Percentiles rank a stretch among this genome's conserved stretches.
Evolutionary conservation across 257 asterid genomes (phyloP).

Genomic region (Haberlea rhodopensis): DNA sequence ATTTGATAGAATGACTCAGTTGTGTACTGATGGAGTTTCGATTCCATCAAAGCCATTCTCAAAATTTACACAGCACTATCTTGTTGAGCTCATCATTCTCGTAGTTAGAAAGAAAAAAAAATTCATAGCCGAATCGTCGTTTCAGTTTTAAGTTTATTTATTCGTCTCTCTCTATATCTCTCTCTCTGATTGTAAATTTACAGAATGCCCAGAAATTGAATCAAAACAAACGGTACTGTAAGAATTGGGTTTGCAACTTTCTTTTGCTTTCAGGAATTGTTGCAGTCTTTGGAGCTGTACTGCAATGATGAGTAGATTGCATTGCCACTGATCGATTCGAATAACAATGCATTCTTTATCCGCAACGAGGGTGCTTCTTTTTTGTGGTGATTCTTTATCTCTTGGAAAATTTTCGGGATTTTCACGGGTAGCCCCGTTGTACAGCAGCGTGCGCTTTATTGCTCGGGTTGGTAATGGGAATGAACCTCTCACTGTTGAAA

Average conservation of each 20-base stretch:
- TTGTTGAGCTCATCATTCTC: neutral
- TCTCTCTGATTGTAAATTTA: constrained; percentile 4
- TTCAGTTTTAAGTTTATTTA: constrained; percentile 2
- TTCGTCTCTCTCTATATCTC: neutral
- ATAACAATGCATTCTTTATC: constrained; percentile 47
- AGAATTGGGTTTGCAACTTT: constrained; percentile 15
- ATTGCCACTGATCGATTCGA: constrained; percentile 4
- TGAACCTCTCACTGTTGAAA: constrained; percentile 63
- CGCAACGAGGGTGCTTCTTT: constrained; percentile 48
- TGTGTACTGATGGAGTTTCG: constrained; percentile 2
- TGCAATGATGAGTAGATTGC: constrained; percentile 19
- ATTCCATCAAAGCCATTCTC: neutral
- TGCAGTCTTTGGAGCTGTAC: constrained; percentile 2
- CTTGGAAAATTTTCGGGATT: constrained; percentile 35
- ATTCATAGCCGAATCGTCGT: neutral
- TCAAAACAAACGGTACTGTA: constrained; percentile 4
- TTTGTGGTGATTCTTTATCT: constrained; percentile 45
- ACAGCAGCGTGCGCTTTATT: constrained; percentile 37
- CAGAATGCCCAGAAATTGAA: constrained; percentile 24
- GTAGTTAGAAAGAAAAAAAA: too few relatives aligned
- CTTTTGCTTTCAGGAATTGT: constrained; percentile 11
- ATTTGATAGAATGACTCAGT: constrained; percentile 46
- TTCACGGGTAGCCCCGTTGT: constrained; percentile 41
- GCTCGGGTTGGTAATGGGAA: constrained; percentile 32
- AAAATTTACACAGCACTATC: neutral